These are phyloP conservation scores for Saccharum officinarum DNA, from an alignment of 176 grass and related monocot genomes.

Conservation along the genomic window DNA sequence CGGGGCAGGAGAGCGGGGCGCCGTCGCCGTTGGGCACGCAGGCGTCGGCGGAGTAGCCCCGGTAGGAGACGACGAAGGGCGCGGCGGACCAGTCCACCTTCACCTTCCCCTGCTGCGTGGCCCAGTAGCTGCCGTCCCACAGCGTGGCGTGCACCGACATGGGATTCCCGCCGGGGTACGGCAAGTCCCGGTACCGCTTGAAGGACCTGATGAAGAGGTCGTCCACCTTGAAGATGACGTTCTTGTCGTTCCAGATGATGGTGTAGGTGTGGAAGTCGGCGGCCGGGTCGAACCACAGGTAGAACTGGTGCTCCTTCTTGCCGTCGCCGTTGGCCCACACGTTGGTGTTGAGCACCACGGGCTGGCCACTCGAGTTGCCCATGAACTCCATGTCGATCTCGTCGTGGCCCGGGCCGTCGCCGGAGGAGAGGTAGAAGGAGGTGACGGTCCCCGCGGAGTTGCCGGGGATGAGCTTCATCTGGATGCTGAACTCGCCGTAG, in stretches of 20 bases:
- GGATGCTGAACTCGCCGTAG: slow-evolving; percentile 50
- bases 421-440: slow-evolving; percentile 51
- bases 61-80: slow-evolving; percentile 50
- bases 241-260: slow-evolving; percentile 20
- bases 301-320: no score
- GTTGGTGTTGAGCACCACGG: no score
- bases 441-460: slow-evolving; percentile 53
- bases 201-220: not conserved
- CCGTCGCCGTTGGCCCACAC: no score
- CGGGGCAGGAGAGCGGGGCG: not conserved
- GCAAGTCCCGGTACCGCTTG: slow-evolving; percentile 44
- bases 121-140: slow-evolving; percentile 63
- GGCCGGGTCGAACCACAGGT: slow-evolving; percentile 49
- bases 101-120: slow-evolving; percentile 36
- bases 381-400: no score
- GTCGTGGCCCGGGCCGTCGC: not conserved
- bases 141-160: slow-evolving; percentile 60
- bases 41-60: slow-evolving; percentile 19
- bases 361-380: no score
- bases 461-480: slow-evolving; percentile 53
- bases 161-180: slow-evolving; percentile 34
- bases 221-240: slow-evolving; percentile 48
- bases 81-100: slow-evolving; percentile 39
- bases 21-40: not conserved
- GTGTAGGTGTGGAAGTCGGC: slow-evolving; percentile 50